Conservation (phyloP, 495 filamentous ascomycete genomes). For the Chaetomium tenue region DNA sequence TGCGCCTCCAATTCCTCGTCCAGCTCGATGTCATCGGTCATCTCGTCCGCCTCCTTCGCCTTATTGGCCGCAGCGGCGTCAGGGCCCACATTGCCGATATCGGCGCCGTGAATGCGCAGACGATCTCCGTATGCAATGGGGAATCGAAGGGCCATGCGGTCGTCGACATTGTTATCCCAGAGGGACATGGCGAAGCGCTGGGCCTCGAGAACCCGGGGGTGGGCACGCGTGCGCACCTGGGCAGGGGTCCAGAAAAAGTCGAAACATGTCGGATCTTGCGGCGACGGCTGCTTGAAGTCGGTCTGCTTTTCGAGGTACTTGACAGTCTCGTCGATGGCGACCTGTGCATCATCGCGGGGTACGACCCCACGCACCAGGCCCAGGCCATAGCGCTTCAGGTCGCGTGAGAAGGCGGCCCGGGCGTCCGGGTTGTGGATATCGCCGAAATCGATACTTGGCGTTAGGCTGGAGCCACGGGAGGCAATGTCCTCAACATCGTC, state of each 20-base stretch:
- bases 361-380: constrained; percentile 67
- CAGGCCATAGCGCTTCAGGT: constrained; percentile 63
- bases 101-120: constrained; percentile 65
- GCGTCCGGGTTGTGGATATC: constrained; percentile 54
- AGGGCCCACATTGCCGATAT: constrained; percentile 39
- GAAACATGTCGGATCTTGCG: constrained; percentile 71
- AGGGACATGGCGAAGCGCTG: constrained; percentile 78
- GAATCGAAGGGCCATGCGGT: constrained; percentile 54
- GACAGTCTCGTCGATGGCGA: constrained; percentile 56
- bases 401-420: constrained; percentile 48
- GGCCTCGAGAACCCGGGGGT: constrained; percentile 69
- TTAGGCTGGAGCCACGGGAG: constrained; percentile 47
- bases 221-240: constrained; percentile 73
- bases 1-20: constrained; percentile 27
- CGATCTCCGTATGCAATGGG: constrained; percentile 83
- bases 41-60: constrained; percentile 28
- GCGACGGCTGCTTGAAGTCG: constrained; percentile 51
- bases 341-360: constrained; percentile 55
- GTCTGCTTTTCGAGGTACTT: constrained; percentile 62
- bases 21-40: constrained; percentile 23
- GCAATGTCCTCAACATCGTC: constrained; percentile 58
- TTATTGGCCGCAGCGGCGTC: constrained; percentile 27
- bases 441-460: constrained; percentile 63
- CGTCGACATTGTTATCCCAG: constrained; percentile 74
- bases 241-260: constrained; percentile 90